These are phyloP conservation scores for Ilex aquifolium DNA, from an alignment of 257 asterid species.

Conservation along the genomic window DNA sequence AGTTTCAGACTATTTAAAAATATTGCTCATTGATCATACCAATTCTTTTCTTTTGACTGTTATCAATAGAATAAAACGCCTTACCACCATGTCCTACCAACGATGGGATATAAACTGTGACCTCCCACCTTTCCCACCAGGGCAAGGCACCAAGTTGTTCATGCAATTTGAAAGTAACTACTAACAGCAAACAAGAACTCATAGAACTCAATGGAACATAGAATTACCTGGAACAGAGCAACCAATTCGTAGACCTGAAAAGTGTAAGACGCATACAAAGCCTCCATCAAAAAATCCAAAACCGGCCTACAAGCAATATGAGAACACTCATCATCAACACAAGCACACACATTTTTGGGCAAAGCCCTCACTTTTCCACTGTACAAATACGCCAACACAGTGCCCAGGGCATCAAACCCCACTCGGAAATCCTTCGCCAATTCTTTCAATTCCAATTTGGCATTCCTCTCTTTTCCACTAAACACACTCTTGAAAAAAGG, in stretches of 20 bases:
- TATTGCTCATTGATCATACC: no score
- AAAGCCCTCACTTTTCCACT: slow-evolving; percentile 58
- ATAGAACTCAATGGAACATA: no score
- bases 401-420: slow-evolving; percentile 62
- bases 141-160: no score
- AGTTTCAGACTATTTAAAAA: no score
- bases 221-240: slow-evolving; percentile 61
- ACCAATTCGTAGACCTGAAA: slow-evolving; percentile 68
- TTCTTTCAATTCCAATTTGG: slow-evolving; percentile 58
- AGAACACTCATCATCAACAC: slow-evolving; percentile 78
- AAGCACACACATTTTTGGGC: slow-evolving; percentile 59
- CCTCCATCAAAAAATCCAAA: slow-evolving; percentile 56
- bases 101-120: no score
- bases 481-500: slow-evolving; percentile 54
- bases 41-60: no score
- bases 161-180: no score
- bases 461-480: slow-evolving; percentile 25
- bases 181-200: no score
- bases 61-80: no score
- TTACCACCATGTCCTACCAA: no score
- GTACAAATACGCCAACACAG: slow-evolving; percentile 66
- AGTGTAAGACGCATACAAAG: slow-evolving; percentile 58
- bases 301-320: slow-evolving; percentile 88
- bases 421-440: slow-evolving; percentile 63
- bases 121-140: no score